Base-by-base conservation (phyloP, 2,329 filamentous ascomycete species). In the Sporothrix pseudoabietina region DNA sequence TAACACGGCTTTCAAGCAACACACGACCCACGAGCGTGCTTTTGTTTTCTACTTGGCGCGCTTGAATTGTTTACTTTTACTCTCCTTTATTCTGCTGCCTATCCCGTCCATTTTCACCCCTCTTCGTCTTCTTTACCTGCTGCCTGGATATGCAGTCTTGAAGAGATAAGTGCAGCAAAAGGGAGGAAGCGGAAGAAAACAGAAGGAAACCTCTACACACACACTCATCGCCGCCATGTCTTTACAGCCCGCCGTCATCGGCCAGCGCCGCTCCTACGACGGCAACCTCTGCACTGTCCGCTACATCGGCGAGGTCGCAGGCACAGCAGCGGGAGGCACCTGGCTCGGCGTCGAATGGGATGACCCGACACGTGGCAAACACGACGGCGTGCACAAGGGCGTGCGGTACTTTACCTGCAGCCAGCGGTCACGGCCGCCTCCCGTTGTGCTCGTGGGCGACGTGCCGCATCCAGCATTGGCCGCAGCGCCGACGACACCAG, bases 261-360 rank as follows among this genome's bases (percentile, higher is more conserved):
- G 93, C 71, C 90, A 96, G 81, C 90, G 96, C 16, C 85, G 95
- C 55, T 97, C 93, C 3, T 97, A 92, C 78, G 90, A 92, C 76
- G 89, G 89, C 44, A 89, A 89, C 26, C 83, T 92, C 57, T 97
- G 94, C 82, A 98, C 95, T 0, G 87, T 98, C 73, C 90, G 94
- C 75, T 98, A 94, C 79, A 83, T 92, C 75, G 96, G 96, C 61
- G 81, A 87, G 47, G 91, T 98, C 8, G 86, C 88, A 69, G 92
- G 92, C 77, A 94, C 94, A 9, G 69, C 54, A 9, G 86, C 88
- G 59, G 93, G 94, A 68, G 93, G 94, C 70, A 85, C 87, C 75
- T 98, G 95, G 94, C 87, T 98, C 47, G 96, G 96, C 65, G 93
- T 98, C 66, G 96, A 99, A 86, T 99, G 96, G 96, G 95, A 98